phyloP scores from a whole-genome alignment of 148 eudicot species.

The Gaultheria prostrata region DNA sequence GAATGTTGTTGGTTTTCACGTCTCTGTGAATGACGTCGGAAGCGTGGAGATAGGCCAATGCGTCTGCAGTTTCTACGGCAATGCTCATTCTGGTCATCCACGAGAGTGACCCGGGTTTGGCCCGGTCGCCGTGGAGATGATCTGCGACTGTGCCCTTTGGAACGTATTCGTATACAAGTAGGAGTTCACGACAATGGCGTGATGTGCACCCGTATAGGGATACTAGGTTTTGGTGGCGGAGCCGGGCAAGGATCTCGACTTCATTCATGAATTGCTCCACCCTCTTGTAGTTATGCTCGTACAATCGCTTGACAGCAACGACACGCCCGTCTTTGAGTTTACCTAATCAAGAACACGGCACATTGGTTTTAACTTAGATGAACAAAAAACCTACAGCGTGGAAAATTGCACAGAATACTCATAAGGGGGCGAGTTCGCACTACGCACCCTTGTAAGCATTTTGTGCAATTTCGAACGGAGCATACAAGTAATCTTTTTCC shows the following conservation, averaged over 20 bases:
- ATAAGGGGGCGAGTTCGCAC: not conserved
- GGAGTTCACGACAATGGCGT: conserved; percentile 42
- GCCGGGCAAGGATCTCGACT: conserved; percentile 50
- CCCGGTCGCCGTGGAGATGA: conserved; percentile 54
- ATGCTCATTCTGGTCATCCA: conserved; percentile 56
- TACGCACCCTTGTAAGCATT: not conserved
- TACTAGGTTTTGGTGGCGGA: conserved; percentile 68
- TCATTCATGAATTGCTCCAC: conserved; percentile 71
- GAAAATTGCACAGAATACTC: not conserved
- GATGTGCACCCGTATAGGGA: conserved; percentile 80
- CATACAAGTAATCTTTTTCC: not conserved
- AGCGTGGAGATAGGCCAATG: conserved; percentile 53
- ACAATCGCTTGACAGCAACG: conserved; percentile 66
- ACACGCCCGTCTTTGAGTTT: conserved; percentile 38
- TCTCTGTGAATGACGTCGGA: conserved; percentile 65
- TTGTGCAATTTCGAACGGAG: not conserved
- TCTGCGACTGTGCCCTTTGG: conserved; percentile 79
- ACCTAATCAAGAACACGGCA: conserved; percentile 14
- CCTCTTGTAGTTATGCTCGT: conserved; percentile 52
- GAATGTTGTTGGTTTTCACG: conserved; percentile 60
- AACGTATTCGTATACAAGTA: conserved; percentile 74
- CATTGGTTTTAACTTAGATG: not conserved
- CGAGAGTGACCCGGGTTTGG: conserved; percentile 27
- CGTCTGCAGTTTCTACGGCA: conserved; percentile 55
- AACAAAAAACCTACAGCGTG: not conserved